Percentiles rank a stretch among this genome's conserved stretches.
phyloP scores from a whole-genome alignment of 345 rosid genomes.

The Melaleuca alternifolia region DNA sequence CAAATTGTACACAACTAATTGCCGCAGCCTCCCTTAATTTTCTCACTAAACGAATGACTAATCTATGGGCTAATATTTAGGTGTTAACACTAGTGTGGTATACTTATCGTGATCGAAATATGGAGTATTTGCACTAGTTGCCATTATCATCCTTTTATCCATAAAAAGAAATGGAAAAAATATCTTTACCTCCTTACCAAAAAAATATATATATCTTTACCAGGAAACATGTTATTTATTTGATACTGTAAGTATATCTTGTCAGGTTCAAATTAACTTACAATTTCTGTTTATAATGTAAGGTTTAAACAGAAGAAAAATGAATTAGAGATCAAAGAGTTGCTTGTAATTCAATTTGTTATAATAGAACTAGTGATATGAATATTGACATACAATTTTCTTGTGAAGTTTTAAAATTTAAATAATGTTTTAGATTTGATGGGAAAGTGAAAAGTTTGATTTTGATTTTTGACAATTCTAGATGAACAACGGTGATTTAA shows the following conservation, averaged over 20 bases:
- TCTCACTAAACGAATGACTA: no score
- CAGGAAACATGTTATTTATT: neutral
- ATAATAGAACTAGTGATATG: neutral
- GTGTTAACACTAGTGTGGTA: neutral
- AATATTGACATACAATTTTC: neutral
- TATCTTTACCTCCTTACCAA: no score
- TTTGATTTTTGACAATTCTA: neutral
- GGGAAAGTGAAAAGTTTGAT: neutral
- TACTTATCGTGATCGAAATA: neutral
- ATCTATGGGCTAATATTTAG: no score
- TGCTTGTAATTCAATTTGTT: neutral
- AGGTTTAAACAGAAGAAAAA: neutral
- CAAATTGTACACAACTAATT: no score
- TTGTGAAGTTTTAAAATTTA: neutral
- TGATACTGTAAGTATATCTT: neutral
- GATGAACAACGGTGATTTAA: neutral
- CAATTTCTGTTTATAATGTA: neutral
- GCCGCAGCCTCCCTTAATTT: no score
- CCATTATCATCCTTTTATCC: neutral
- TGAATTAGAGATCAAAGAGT: neutral
- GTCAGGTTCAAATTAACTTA: neutral
- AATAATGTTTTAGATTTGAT: neutral
- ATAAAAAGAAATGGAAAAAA: neutral
- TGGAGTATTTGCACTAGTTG: neutral
- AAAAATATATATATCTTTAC: no score